Conservation (phyloP, 2,329 filamentous ascomycete genomes). For the Microcyclospora pomicola region DNA sequence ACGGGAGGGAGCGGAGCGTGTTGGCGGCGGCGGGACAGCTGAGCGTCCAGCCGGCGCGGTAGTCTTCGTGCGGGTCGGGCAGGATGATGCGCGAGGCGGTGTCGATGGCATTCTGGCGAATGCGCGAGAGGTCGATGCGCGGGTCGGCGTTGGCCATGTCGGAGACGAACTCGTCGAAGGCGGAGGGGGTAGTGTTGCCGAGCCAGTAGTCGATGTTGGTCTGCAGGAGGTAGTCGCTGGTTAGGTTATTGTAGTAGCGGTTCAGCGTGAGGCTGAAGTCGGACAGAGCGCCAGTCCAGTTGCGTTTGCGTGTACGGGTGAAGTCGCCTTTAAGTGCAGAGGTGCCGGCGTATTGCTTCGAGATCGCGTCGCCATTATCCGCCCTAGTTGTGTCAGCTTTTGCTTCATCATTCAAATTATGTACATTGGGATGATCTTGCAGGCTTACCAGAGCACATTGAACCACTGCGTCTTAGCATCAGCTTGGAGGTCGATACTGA, state of each 20-base stretch:
- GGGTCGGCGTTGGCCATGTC: constrained; percentile 90
- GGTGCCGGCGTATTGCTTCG: constrained; percentile 89
- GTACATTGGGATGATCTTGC: neutral
- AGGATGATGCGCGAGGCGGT: constrained; percentile 77
- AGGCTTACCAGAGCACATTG: constrained; percentile 63
- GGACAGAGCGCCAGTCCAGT: constrained; percentile 81
- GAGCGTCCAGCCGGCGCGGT: constrained; percentile 81
- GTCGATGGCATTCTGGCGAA: constrained; percentile 81
- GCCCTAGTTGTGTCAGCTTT: constrained; percentile 32
- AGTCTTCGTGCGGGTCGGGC: constrained; percentile 62
- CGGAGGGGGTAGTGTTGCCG: constrained; percentile 68
- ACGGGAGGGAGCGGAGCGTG: constrained; percentile 51
- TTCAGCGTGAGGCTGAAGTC: constrained; percentile 83
- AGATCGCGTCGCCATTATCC: constrained; percentile 92
- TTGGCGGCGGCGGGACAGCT: constrained; percentile 61
- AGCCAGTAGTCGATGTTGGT: constrained; percentile 92
- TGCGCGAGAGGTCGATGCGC: constrained; percentile 69
- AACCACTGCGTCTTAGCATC: constrained; percentile 85
- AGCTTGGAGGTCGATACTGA: constrained; percentile 57
- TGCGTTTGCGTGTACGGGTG: constrained; percentile 76
- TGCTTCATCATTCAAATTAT: no score
- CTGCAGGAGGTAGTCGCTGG: constrained; percentile 95
- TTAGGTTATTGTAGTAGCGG: constrained; percentile 70
- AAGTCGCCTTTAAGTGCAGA: constrained; percentile 95
- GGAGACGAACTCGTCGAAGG: constrained; percentile 89